Evolutionary conservation across 2,329 filamentous ascomycete species (phyloP).

Genomic region (Myotisia sp.): DNA sequence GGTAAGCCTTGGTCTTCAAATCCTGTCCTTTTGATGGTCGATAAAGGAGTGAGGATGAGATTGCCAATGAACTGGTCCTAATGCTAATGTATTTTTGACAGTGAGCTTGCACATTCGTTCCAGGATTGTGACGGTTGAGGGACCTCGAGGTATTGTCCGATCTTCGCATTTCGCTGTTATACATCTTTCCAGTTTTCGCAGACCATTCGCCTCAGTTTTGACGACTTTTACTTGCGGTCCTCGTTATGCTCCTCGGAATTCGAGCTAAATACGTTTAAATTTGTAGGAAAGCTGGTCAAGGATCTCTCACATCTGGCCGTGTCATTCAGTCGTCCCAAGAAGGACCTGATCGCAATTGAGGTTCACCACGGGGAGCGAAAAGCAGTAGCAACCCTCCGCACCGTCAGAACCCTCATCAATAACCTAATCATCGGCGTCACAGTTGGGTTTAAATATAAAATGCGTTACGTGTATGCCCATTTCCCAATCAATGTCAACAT

Average conservation of each 20-base stretch:
- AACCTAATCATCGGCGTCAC: conserved; percentile 98
- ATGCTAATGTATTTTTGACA: conserved; percentile 41
- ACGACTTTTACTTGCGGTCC: neutral
- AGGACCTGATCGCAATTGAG: conserved; percentile 85
- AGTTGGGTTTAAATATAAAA: conserved; percentile 99
- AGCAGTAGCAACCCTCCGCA: conserved; percentile 94
- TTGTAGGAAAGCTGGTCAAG: conserved; percentile 81
- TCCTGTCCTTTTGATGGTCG: neutral
- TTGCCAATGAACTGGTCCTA: conserved; percentile 16
- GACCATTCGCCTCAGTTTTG: no score
- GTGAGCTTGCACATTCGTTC: conserved; percentile 98
- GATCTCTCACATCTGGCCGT: conserved; percentile 92
- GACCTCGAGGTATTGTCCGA: conserved; percentile 60
- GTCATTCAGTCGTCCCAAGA: conserved; percentile 79
- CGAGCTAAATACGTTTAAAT: conserved; percentile 2
- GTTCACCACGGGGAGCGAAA: conserved; percentile 98
- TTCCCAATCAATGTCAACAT: conserved; percentile 99
- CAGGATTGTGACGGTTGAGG: conserved; percentile 89
- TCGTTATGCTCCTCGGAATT: no score
- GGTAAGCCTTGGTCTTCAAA: conserved; percentile 49
- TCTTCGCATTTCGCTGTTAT: neutral
- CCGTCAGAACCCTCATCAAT: conserved; percentile 94
- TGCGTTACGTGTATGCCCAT: conserved; percentile 99
- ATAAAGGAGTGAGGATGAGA: neutral
- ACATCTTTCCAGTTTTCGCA: no score